Evolutionary conservation across 2,329 filamentous ascomycete genomes (phyloP), one percentile per base, ranked within the genome.

Genomic region (Talaromyces sp.): DNA sequence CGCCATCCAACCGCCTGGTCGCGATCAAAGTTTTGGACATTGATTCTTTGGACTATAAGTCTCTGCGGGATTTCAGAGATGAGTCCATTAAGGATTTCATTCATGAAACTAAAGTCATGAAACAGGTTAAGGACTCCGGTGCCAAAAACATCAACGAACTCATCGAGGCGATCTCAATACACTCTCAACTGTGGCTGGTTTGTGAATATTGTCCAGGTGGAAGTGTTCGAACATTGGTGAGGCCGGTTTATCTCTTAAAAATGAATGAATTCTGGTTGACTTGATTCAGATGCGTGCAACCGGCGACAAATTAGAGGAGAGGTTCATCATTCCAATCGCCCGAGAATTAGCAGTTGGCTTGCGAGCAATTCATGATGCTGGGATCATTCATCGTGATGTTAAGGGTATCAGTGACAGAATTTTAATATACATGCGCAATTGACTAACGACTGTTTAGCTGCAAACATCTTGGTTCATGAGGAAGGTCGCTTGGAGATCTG

Each of bases 161-260:
- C 36, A 82, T 85, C 56, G 84, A 87, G 61, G 84, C 85, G 0
- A 81, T 86, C 40, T 80, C 83, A 3, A 80, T 86, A 19, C 83
- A 86, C 60, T 83, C 82, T 47, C 83, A 87, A 61, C 72, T 87
- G 19, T 87, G 85, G 85, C 80, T 87, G 56, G 79, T 87, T 49
- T 85, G 82, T 67, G 85, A 87, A 65, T 86, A 86, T 65, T 86
- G 83, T 56, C 84, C 84, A 22, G 85, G 85, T 59, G 85, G 85
- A 47, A 87, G 85, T 70, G 80, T 87, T 6, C 79, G 83, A 53
- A 87, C 85, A 8, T 65, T 87, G 62, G 84, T 86, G 78, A 76
- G 80, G 56, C 8, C 39, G 11, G 40, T 17, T 4, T 47, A 27
- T 6, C 1, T 2, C 35, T n/a, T 10, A n/a, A 8, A 24, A 11